phyloP scores from a whole-genome alignment of 768 basidiomycete species.

The Xerocomellus chrysenteron region DNA sequence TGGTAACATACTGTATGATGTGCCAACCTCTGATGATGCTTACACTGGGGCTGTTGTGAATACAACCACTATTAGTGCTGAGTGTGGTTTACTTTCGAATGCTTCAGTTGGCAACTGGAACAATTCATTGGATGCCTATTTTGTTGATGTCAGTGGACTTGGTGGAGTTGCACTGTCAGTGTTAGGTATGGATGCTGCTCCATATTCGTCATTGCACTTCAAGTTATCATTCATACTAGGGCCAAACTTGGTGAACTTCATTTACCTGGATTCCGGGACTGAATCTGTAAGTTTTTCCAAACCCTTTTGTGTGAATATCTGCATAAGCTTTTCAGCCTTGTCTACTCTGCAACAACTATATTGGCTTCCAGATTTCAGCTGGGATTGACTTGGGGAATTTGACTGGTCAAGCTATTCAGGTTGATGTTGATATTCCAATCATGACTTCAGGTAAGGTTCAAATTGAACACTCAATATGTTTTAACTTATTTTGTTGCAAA shows the following conservation, averaged over 20 bases:
- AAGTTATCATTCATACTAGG: neutral
- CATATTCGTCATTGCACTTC: neutral
- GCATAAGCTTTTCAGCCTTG: neutral
- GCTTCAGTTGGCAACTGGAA: neutral
- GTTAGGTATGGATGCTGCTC: neutral
- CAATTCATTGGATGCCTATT: neutral
- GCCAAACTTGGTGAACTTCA: neutral
- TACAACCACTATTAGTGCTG: constrained; percentile 15
- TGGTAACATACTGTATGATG: constrained; percentile 19
- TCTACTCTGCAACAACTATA: neutral
- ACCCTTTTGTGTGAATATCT: neutral
- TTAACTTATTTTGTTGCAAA: neutral
- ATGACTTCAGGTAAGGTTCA: neutral
- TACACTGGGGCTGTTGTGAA: constrained; percentile 13
- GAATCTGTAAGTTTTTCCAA: neutral
- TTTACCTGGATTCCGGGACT: no score
- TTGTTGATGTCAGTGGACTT: constrained; percentile 4
- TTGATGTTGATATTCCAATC: neutral
- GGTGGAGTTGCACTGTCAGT: neutral
- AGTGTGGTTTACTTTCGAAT: constrained; percentile 16
- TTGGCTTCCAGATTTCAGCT: neutral
- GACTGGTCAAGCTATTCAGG: neutral
- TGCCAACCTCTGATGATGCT: neutral
- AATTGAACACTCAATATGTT: neutral
- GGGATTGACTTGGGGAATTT: constrained; percentile 1